Evolutionary conservation across 768 basidiomycete genomes (phyloP), one percentile per base, ranked within the genome.

Genomic region (Tricholoma sp.): DNA sequence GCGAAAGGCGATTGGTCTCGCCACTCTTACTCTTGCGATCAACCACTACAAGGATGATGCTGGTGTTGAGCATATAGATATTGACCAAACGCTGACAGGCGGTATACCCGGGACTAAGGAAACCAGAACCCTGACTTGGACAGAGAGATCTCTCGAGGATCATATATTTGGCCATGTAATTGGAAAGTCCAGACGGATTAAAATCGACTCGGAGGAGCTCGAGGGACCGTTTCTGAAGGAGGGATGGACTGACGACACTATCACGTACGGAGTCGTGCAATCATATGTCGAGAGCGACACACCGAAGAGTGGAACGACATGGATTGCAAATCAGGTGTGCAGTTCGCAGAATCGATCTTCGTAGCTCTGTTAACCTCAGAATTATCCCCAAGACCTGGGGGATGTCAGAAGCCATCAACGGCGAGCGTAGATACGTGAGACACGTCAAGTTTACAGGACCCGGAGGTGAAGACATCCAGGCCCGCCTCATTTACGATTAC

Each of bases 401-500:
- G 21, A 77, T 89, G 19, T 76, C 86, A 63, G 74, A 75, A 4
- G 71, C 85, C 61, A 31, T 31, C 47, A 71, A 85, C 12, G 83
- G 76, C 24, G 81, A 82, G 64, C 80, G 84, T 62, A 74, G 84
- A 58, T 83, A 89, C 62, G 74, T 77, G 4, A 76, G 87, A 55
- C 83, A 79, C 61, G 70, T 88, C 59, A 76, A 79, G 59, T 89
- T 89, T 68, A 82, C 79, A 5, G 86, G 86, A 0, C 80, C 86
- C 4, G 64, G 73, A 31, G 81, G 74, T 9, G 79, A 85, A 61
- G 79, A 81, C 34, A 81, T 89, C 50, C 73, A 81, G 56, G 73
- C 76, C 9, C 79, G 75, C 41, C 66, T 89, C 35, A 74, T 86
- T 18, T 91, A 89, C 59, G 85, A 89, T 64, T 89, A 89, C 60